Evolutionary conservation across 2,329 filamentous ascomycete genomes (phyloP), one percentile per base, ranked within the genome.

Genomic region (Penicillium sp.): DNA sequence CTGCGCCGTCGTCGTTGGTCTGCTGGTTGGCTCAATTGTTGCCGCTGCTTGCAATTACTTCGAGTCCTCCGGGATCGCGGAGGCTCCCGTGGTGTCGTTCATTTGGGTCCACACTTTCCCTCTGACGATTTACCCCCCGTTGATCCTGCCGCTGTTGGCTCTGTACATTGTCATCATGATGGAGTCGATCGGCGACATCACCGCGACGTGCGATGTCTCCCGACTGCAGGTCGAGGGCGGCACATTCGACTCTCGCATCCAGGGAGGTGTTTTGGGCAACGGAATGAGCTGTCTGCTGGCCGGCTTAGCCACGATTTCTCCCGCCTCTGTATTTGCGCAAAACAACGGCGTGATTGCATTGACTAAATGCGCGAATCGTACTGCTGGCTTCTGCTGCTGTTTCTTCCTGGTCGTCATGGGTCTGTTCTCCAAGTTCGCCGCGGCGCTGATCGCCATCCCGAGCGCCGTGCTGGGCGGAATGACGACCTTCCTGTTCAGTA

Each of bases 21-120:
- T 84, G 2, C 70, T 84, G 4, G 74, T 83, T 9, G 81, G 82
- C 26, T 86, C 81, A 51, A 81, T 84, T 47, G 80, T 85, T 14
- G 81, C 81, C 4, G 82, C 70, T 7, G 79, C 80, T 3, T 80
- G 75, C 42, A 81, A 81, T 9, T 85, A 85, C 63, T 85, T 84
- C 57, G 79, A 80, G 36, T 63, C 67, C 9, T 68, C 69, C 4
- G 72, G 73, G 26, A 84, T 86, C 50, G 72, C 79, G 43, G 67
- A 72, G 5, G 80, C 82, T 0, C 81, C 81, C 0, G 77, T 74
- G 1, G 79, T 68, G 3, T 81, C 78, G n/a, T 86, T 86, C 63
- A 77, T 85, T 57, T 86, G 82, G 82, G 78, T 84, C 14, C 72
- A 81, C 45, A 85, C 80, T 0, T 86, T 85, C 70, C 76, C 76